Evolutionary conservation across 306 rosid species (phyloP), one percentile per base, ranked within the genome.

Genomic region (Vigna reflexopilosa): DNA sequence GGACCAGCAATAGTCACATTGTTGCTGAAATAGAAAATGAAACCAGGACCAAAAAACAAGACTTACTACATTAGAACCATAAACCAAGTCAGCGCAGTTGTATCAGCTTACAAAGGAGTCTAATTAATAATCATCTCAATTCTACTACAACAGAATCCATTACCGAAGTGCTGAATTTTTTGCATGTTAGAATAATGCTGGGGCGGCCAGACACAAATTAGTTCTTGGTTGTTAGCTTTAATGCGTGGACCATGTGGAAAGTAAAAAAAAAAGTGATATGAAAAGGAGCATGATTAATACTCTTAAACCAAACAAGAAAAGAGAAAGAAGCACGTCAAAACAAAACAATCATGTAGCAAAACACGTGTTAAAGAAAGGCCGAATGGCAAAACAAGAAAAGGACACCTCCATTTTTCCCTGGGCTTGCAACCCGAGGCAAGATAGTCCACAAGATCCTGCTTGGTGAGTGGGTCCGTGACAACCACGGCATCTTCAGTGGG

Each of bases 401-500:
- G 57, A 26, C 14, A 93, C 98, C 98, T 88, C 98, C 98, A 93
- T 5, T 90, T 89, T 15, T 90, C 96, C 86, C 88, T 86, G 4
- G 96, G 40, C 78, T 87, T 87, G n/a, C 91, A 87, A n/a, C 91
- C 91, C 34, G 91, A 95, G 55, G 91, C 96, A 48, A 93, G 91
- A 86, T 95, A 95, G 10, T 71, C 90, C 44, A 95, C 85, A 47
- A 93, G 99, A 87, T 93, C 97, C 89, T 90, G 85, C 81, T 82
- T 93, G 0, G 93, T 91, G 66, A 96, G 89, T 4, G 98, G 99
- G 54, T 80, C 85, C 14, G 99, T 72, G 40, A 63, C 89, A 82
- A 91, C 83, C 4, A 93, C 90, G 38, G 96, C 87, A 70, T 96
- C 98, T 70, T 96, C 99, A 4, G 94, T 91, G 9, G 99, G 99